Conservation (phyloP, 495 filamentous ascomycete genomes). For the Aspergillus biplanus region DNA sequence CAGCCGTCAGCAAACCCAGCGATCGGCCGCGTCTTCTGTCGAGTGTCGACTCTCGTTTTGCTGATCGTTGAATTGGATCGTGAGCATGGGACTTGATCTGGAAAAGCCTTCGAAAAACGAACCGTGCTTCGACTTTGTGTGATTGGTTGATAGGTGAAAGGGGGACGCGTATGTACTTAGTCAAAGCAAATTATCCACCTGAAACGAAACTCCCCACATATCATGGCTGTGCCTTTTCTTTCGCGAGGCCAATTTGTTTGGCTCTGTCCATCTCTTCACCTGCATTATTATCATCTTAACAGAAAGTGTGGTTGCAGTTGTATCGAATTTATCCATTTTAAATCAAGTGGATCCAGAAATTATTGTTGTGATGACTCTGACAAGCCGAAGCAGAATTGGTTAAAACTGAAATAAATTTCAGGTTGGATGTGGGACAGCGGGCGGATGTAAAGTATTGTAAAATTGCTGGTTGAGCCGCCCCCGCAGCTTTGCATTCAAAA, state of each 20-base stretch:
- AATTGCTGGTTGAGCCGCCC: no score
- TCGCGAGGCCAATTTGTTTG: background rate
- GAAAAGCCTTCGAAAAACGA: constrained; percentile 4
- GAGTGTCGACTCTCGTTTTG: background rate
- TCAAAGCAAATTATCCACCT: constrained; percentile 13
- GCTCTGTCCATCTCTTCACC: background rate
- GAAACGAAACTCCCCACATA: constrained; percentile 17
- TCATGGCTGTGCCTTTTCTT: background rate
- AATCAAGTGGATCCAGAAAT: background rate
- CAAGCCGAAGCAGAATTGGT: background rate
- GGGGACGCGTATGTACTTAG: constrained; percentile 16
- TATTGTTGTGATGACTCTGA: background rate
- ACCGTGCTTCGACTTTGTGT: constrained; percentile 6
- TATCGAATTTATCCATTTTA: constrained; percentile 1
- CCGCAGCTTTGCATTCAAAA: no score
- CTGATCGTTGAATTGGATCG: constrained; percentile 9
- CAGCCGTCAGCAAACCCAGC: constrained; percentile 15
- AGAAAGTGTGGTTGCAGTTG: background rate
- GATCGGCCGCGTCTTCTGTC: constrained; percentile 26
- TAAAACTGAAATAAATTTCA: background rate
- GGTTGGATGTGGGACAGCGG: background rate
- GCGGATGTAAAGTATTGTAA: background rate
- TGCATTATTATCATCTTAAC: background rate
- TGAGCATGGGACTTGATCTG: constrained; percentile 3
- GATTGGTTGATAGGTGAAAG: constrained; percentile 1